Conservation (phyloP, 2,329 filamentous ascomycete species). For the Fusarium sp. region DNA sequence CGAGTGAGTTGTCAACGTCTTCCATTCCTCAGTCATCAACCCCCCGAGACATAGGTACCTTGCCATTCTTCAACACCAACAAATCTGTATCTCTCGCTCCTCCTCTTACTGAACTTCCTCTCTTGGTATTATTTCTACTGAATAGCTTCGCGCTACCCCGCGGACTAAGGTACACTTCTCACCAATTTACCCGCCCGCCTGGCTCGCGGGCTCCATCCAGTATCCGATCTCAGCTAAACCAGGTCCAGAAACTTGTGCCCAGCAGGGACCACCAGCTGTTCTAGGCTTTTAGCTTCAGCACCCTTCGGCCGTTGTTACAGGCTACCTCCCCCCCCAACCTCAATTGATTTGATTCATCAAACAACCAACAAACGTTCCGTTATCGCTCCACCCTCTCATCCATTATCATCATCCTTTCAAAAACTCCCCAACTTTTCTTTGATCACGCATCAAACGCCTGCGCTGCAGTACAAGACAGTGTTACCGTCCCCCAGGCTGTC, state of each 20-base stretch:
- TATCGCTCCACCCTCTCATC: constrained; percentile 13
- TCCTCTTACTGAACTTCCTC: not conserved
- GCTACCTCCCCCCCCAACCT: constrained; percentile 9
- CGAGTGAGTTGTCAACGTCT: not conserved
- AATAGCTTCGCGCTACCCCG: constrained; percentile 27
- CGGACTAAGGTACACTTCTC: not conserved
- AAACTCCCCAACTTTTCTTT: not conserved
- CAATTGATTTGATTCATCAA: constrained; percentile 7
- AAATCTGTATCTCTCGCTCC: not conserved
- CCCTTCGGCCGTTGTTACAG: not conserved
- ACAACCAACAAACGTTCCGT: constrained; percentile 18
- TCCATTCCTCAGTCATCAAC: constrained; percentile 19
- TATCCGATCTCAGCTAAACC: constrained; percentile 19
- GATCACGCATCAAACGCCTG: not conserved
- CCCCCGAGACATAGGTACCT: too few species aligned
- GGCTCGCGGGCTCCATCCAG: constrained; percentile 30
- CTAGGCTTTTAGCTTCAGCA: not conserved
- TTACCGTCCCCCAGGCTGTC: not conserved
- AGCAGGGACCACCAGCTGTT: constrained; percentile 17
- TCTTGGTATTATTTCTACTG: not conserved
- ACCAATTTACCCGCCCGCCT: constrained; percentile 35
- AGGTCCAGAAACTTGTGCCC: not conserved
- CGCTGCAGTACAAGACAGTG: not conserved
- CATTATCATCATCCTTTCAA: constrained; percentile 17
- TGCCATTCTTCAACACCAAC: not conserved